These are phyloP conservation scores for Colletotrichum tanaceti DNA, from an alignment of 2,329 filamentous ascomycete species.

Conservation along the genomic window DNA sequence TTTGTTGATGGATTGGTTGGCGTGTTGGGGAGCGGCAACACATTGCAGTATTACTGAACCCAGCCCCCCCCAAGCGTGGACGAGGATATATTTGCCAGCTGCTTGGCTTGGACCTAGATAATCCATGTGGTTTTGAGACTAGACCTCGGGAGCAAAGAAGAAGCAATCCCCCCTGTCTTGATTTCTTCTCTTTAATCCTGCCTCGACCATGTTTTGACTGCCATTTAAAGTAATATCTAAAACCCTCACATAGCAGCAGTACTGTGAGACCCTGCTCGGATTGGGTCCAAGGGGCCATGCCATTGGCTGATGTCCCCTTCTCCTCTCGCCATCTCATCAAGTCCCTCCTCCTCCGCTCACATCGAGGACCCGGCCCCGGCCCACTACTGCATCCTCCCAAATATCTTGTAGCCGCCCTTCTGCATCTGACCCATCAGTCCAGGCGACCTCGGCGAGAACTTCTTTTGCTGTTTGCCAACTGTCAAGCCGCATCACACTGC, in stretches of 20 bases:
- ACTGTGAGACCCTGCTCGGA: neutral
- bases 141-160: conserved; percentile 3
- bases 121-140: conserved; percentile 1
- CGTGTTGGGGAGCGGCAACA: conserved; percentile 8
- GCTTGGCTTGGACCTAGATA: conserved; percentile 21
- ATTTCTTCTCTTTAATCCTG: neutral
- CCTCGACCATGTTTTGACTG: neutral
- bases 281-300: neutral
- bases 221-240: no score
- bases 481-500: conserved; percentile 51
- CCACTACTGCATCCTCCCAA: conserved; percentile 55
- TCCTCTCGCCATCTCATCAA: neutral
- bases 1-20: neutral
- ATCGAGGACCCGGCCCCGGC: neutral
- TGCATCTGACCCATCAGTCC: conserved; percentile 54
- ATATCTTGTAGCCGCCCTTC: conserved; percentile 54
- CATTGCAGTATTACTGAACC: conserved; percentile 2
- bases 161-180: conserved; percentile 1
- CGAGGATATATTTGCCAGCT: conserved; percentile 26
- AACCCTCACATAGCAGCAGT: neutral
- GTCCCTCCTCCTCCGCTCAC: neutral
- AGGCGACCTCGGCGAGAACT: conserved; percentile 53
- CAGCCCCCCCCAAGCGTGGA: neutral
- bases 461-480: conserved; percentile 54
- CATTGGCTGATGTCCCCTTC: neutral